A percentile compares a stretch with the other conserved stretches of the same genome.
Conservation (phyloP, 352 stramenopile genomes). For the Peronospora destructor region DNA sequence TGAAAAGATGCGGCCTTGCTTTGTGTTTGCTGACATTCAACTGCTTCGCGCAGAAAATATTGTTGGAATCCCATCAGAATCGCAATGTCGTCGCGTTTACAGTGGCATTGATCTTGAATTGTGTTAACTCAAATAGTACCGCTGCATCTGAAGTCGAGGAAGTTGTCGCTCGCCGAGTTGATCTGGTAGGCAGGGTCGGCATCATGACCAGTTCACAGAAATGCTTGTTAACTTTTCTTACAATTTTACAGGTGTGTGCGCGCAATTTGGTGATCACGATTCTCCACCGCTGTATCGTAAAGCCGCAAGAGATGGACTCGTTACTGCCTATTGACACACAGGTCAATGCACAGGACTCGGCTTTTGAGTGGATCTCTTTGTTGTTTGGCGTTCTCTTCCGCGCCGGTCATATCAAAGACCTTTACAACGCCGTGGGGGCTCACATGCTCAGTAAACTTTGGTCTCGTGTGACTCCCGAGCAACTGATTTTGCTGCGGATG, state of each 20-base stretch:
- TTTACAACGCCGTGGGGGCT: slow-evolving; percentile 69
- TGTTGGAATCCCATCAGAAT: slow-evolving; percentile 72
- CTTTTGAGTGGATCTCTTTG: slow-evolving; percentile 74
- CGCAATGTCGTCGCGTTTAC: slow-evolving; percentile 72
- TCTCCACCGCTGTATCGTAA: slow-evolving; percentile 63
- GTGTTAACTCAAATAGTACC: slow-evolving; percentile 37
- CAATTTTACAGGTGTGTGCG: slow-evolving; percentile 38
- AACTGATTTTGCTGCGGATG: slow-evolving; percentile 76
- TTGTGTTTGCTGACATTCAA: slow-evolving; percentile 1
- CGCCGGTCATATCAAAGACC: slow-evolving; percentile 34
- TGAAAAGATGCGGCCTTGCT: neutral
- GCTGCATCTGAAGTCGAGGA: slow-evolving; percentile 17
- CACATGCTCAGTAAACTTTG: slow-evolving; percentile 74
- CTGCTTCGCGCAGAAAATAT: slow-evolving; percentile 49
- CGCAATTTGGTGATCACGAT: slow-evolving; percentile 69
- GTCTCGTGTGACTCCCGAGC: slow-evolving; percentile 73
- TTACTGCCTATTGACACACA: slow-evolving; percentile 3
- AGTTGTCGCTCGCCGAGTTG: slow-evolving; percentile 26
- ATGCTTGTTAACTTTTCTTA: neutral
- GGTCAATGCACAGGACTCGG: slow-evolving; percentile 46
- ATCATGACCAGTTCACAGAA: neutral
- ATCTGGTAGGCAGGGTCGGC: slow-evolving; percentile 36
- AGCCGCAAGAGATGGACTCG: neutral
- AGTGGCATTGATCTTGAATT: slow-evolving; percentile 59
- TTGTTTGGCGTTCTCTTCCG: slow-evolving; percentile 60